Evolutionary conservation across 805 yeast species (phyloP).

Genomic region (Pichia scutulata): DNA sequence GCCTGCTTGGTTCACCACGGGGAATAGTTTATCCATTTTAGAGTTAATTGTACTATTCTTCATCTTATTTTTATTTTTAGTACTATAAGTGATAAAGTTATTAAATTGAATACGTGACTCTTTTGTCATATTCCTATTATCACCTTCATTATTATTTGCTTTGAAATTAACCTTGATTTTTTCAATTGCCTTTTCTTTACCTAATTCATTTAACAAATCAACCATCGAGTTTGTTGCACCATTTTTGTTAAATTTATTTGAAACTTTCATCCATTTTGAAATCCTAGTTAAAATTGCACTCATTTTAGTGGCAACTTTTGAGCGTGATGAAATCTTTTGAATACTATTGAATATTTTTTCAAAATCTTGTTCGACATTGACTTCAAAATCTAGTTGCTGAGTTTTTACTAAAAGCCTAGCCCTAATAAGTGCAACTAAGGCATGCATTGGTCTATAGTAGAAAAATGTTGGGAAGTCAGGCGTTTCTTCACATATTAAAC

Average conservation of each 20-base stretch:
- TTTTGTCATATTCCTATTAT: conserved; percentile 21
- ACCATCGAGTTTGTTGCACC: conserved; percentile 54
- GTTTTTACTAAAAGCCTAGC: conserved; percentile 39
- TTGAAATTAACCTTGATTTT: conserved; percentile 21
- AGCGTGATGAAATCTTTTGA: conserved; percentile 16
- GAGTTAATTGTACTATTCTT: not conserved
- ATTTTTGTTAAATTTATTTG: conserved; percentile 31
- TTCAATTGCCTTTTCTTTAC: conserved; percentile 39
- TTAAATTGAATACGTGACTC: conserved; percentile 25
- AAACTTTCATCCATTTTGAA: conserved; percentile 34
- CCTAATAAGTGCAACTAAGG: conserved; percentile 40
- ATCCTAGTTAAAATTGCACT: conserved; percentile 28
- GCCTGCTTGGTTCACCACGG: not conserved
- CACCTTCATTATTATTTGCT: conserved; percentile 19
- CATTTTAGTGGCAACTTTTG: conserved; percentile 31
- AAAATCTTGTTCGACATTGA: conserved; percentile 27
- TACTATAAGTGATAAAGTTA: conserved; percentile 16
- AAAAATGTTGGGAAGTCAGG: conserved; percentile 42
- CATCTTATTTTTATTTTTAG: not conserved
- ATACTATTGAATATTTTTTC: conserved; percentile 23
- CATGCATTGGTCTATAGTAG: conserved; percentile 47
- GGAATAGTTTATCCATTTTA: not conserved
- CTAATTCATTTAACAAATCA: conserved; percentile 45
- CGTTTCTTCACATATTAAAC: conserved; percentile 33
- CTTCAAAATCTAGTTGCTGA: conserved; percentile 28